phyloP scores from a whole-genome alignment of 352 stramenopile species.

The Globisporangium megalacanthum region DNA sequence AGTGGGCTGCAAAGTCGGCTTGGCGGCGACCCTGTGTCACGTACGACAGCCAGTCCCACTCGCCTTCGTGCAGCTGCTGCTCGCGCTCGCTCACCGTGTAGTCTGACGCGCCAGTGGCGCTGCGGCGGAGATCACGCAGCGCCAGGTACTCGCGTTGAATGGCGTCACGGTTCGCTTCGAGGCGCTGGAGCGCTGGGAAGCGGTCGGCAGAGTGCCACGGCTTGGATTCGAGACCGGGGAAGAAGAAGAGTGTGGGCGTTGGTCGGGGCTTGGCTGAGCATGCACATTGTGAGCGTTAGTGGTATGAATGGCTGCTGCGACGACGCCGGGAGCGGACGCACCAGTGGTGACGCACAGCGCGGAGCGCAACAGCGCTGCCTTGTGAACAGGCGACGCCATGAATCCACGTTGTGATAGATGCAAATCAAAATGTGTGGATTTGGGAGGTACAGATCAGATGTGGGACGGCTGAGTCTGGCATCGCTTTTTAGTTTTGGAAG shows the following conservation, averaged over 20 bases:
- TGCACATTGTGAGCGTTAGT: background rate
- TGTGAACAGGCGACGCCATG: slow-evolving; percentile 28
- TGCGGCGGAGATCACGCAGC: slow-evolving; percentile 30
- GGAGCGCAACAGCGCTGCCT: slow-evolving; percentile 62
- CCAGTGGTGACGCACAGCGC: slow-evolving; percentile 75
- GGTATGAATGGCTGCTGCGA: too few relatives aligned
- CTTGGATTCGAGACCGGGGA: slow-evolving; percentile 57
- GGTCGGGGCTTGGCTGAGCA: slow-evolving; percentile 58
- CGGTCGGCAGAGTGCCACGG: slow-evolving; percentile 53
- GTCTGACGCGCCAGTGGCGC: slow-evolving; percentile 21
- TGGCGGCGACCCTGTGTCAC: slow-evolving; percentile 67
- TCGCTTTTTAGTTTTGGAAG: too few relatives aligned
- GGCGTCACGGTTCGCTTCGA: slow-evolving; percentile 51
- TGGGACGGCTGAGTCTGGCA: too few relatives aligned
- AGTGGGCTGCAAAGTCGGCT: slow-evolving; percentile 55
- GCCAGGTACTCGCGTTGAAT: slow-evolving; percentile 63
- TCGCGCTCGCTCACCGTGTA: slow-evolving; percentile 71
- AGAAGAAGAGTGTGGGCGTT: slow-evolving; percentile 77
- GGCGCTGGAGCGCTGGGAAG: slow-evolving; percentile 50
- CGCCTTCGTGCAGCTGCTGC: slow-evolving; percentile 68
- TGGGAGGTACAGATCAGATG: background rate
- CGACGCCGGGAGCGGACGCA: slow-evolving; percentile 11
- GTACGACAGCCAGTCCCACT: slow-evolving; percentile 94
- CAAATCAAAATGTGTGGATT: background rate
- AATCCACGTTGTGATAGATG: background rate